Percentiles rank a stretch among this genome's conserved stretches.
These are phyloP conservation scores for Neurospora sublineolata DNA, from an alignment of 495 filamentous ascomycete genomes.

Conservation along the genomic window DNA sequence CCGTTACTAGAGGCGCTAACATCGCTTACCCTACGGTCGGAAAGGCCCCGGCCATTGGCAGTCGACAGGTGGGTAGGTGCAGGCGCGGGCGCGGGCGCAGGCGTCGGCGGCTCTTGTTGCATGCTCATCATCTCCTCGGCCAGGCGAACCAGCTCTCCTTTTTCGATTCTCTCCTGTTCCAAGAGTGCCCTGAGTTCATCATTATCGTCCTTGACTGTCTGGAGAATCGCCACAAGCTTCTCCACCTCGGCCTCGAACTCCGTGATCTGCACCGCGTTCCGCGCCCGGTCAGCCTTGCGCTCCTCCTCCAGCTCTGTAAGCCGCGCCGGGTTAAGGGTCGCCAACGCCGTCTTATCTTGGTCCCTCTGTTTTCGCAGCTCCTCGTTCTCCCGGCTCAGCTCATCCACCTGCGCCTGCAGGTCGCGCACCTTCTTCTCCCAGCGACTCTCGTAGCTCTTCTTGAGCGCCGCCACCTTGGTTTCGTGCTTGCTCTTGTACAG, in stretches of 20 bases:
- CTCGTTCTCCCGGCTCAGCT: slow-evolving; percentile 60
- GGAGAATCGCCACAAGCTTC: slow-evolving; percentile 57
- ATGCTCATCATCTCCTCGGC: slow-evolving; percentile 81
- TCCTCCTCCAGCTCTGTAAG: slow-evolving; percentile 34
- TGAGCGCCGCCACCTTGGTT: slow-evolving; percentile 82
- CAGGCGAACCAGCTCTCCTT: slow-evolving; percentile 82
- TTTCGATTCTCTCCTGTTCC: slow-evolving; percentile 76
- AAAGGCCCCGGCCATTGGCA: not conserved
- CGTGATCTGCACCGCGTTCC: slow-evolving; percentile 41
- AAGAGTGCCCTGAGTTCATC: slow-evolving; percentile 50
- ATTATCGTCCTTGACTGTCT: slow-evolving; percentile 52
- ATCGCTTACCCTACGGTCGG: not conserved
- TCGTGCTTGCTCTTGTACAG: slow-evolving; percentile 98
- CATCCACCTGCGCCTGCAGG: slow-evolving; percentile 57
- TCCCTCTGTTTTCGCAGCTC: slow-evolving; percentile 55
- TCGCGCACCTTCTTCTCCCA: slow-evolving; percentile 77
- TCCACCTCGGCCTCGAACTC: slow-evolving; percentile 56
- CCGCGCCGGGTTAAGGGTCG: slow-evolving; percentile 43
- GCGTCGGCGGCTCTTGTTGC: slow-evolving; percentile 15
- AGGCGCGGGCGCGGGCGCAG: slow-evolving; percentile 4
- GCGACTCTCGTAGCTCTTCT: slow-evolving; percentile 84
- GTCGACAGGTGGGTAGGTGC: slow-evolving; percentile 13
- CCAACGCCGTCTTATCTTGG: slow-evolving; percentile 6
- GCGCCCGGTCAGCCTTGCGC: slow-evolving; percentile 37
- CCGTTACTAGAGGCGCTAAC: not conserved